phyloP scores from a whole-genome alignment of 208 protist species.

The Wallacemonas sp. region DNA sequence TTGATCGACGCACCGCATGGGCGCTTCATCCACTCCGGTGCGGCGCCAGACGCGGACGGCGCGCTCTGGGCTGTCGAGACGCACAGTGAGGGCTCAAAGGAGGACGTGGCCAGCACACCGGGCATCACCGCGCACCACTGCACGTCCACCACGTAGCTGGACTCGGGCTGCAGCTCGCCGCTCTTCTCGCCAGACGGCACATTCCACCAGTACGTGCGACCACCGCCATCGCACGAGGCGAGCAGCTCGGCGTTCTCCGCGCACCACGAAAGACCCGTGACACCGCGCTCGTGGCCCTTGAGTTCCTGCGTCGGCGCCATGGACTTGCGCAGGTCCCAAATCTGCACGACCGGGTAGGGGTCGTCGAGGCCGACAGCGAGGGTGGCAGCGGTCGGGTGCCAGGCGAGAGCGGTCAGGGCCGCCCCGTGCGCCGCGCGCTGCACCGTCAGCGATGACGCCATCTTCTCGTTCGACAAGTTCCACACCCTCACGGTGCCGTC shows the following conservation, averaged over 20 bases:
- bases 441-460: constrained; percentile 89
- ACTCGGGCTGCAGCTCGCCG: constrained; percentile 61
- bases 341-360: constrained; percentile 90
- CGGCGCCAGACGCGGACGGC: constrained; percentile 21
- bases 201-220: constrained; percentile 96
- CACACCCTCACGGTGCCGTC: constrained; percentile 93
- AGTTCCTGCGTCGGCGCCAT: constrained; percentile 86
- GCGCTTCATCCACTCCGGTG: constrained; percentile 57
- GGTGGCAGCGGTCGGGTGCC: constrained; percentile 94
- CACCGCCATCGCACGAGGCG: constrained; percentile 93
- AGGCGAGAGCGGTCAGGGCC: constrained; percentile 86
- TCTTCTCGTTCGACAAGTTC: constrained; percentile 93
- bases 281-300: constrained; percentile 80
- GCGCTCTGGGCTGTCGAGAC: constrained; percentile 59
- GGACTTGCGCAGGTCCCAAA: constrained; percentile 97
- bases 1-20: constrained; percentile 74
- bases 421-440: constrained; percentile 55
- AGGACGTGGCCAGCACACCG: constrained; percentile 87
- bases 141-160: constrained; percentile 93
- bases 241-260: constrained; percentile 89
- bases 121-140: constrained; percentile 94
- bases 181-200: constrained; percentile 74
- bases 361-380: constrained; percentile 95
- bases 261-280: constrained; percentile 95
- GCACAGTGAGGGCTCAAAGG: constrained; percentile 80